phyloP scores from a whole-genome alignment of 2,329 filamentous ascomycete genomes.

The Botrytis cinerea region DNA sequence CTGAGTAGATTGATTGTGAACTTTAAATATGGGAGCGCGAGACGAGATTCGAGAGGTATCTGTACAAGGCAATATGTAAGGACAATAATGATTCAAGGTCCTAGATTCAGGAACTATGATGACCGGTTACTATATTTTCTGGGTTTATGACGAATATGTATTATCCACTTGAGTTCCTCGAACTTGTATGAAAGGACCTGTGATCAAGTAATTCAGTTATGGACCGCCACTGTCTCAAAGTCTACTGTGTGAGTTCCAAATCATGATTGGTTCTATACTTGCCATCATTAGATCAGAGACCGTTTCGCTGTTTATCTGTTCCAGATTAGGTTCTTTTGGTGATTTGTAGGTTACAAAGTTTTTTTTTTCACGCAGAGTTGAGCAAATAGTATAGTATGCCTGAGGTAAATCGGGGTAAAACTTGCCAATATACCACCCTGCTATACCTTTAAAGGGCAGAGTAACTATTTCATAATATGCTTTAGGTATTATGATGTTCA shows the following conservation, averaged over 20 bases:
- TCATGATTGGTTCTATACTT: neutral
- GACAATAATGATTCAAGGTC: neutral
- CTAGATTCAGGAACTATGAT: neutral
- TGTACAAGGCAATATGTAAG: neutral
- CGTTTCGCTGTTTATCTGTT: neutral
- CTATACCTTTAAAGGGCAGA: too few relatives aligned
- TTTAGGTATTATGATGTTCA: too few relatives aligned
- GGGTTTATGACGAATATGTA: neutral
- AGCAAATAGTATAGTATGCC: too few relatives aligned
- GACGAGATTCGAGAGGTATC: neutral
- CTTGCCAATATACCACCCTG: too few relatives aligned
- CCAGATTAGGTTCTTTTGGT: fast-evolving
- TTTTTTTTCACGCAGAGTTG: neutral
- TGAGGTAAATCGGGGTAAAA: too few relatives aligned
- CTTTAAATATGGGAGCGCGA: neutral
- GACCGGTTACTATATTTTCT: neutral
- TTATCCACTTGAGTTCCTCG: neutral
- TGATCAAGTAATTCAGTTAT: neutral
- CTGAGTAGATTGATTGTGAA: fast-evolving
- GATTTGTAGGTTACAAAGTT: neutral
- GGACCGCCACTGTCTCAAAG: neutral
- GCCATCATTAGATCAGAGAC: neutral
- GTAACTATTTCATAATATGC: too few relatives aligned
- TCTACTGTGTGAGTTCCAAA: neutral
- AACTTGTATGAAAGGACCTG: neutral